Conservation (phyloP, 75 land plant genomes). For the Isoetes taiwanensis region DNA sequence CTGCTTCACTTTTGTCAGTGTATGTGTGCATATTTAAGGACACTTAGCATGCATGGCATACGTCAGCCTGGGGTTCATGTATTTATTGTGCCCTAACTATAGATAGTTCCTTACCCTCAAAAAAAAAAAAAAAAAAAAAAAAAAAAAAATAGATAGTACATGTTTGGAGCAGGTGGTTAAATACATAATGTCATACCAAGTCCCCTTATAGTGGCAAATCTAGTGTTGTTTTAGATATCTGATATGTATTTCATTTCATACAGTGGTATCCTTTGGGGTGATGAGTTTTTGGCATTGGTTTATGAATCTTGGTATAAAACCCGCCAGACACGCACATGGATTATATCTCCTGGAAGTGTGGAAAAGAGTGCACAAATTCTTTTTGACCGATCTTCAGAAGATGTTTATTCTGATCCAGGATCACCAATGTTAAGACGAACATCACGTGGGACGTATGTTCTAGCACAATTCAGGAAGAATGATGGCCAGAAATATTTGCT, state of each 20-base stretch:
- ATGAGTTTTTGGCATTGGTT: slow-evolving; percentile 72
- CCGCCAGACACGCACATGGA: slow-evolving; percentile 78
- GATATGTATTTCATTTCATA: background rate
- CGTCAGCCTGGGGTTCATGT: too few species aligned
- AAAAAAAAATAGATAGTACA: too few species aligned
- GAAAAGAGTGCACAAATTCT: slow-evolving; percentile 39
- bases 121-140: too few species aligned
- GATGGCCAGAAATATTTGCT: slow-evolving; percentile 50
- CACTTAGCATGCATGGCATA: too few species aligned
- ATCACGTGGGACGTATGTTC: slow-evolving; percentile 67
- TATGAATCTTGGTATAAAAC: slow-evolving; percentile 99
- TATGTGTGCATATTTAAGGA: too few species aligned
- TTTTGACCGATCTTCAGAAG: slow-evolving; percentile 93
- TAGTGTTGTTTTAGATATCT: too few species aligned
- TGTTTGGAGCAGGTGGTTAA: too few species aligned
- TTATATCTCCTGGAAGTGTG: slow-evolving; percentile 58
- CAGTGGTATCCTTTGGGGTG: slow-evolving; percentile 87
- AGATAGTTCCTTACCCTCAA: too few species aligned
- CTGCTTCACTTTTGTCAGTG: too few species aligned
- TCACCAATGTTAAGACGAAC: slow-evolving; percentile 91
- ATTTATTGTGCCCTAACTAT: too few species aligned
- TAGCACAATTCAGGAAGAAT: slow-evolving; percentile 60
- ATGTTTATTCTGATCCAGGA: slow-evolving; percentile 94
- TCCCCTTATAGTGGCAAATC: too few species aligned
- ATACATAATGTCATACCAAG: too few species aligned